These are phyloP conservation scores for Cyberlindnera japonica DNA, from an alignment of 805 yeast species.

Conservation along the genomic window DNA sequence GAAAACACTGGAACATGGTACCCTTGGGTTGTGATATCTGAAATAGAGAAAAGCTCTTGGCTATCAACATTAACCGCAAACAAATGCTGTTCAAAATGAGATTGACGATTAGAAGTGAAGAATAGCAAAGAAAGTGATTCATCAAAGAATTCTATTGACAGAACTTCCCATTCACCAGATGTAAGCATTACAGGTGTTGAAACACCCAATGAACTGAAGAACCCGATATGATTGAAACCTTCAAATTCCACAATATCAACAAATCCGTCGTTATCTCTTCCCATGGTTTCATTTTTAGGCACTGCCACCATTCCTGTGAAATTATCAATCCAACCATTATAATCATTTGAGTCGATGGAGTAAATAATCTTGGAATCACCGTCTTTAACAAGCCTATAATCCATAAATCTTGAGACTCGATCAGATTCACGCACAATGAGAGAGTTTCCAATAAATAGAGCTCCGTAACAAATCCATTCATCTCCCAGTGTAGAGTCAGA, in stretches of 20 bases:
- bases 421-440: constrained; percentile 60
- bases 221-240: constrained; percentile 63
- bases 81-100: constrained; percentile 51
- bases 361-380: constrained; percentile 37
- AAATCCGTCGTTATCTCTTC: constrained; percentile 45
- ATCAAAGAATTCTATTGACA: constrained; percentile 46
- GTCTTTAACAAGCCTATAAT: constrained; percentile 41
- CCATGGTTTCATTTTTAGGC: constrained; percentile 32
- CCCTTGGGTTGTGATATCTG: constrained; percentile 36
- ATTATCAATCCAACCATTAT: constrained; percentile 60
- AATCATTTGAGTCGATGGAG: constrained; percentile 38
- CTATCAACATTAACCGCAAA: constrained; percentile 43
- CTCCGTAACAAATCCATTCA: constrained; percentile 58
- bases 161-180: constrained; percentile 49
- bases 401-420: constrained; percentile 54
- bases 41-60: constrained; percentile 25
- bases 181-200: constrained; percentile 40
- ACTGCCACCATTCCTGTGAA: constrained; percentile 36
- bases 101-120: constrained; percentile 54
- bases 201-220: constrained; percentile 44
- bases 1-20: constrained; percentile 53
- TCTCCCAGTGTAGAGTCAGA: constrained; percentile 33
- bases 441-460: constrained; percentile 51
- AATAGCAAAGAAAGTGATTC: constrained; percentile 43
- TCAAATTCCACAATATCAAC: constrained; percentile 53